Evolutionary conservation across 2,329 filamentous ascomycete genomes (phyloP).

Genomic region (Rutstroemia sp.): DNA sequence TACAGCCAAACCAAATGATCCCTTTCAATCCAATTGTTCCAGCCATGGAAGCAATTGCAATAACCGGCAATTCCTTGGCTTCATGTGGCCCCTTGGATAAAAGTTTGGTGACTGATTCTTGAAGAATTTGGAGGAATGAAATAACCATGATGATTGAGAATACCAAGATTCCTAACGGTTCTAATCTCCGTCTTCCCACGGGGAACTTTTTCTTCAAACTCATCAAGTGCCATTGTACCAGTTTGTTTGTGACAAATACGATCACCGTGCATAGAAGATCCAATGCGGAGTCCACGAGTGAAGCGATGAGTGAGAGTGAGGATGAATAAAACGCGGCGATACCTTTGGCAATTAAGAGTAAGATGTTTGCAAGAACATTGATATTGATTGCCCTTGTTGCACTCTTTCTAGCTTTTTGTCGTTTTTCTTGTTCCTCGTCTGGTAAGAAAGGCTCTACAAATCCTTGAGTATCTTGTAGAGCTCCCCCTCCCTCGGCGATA

Average conservation of each 20-base stretch:
- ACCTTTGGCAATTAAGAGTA: conserved; percentile 46
- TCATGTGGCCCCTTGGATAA: conserved; percentile 36
- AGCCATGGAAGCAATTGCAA: conserved; percentile 47
- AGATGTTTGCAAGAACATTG: conserved; percentile 50
- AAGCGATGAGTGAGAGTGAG: conserved; percentile 53
- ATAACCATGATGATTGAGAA: conserved; percentile 56
- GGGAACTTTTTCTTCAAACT: conserved; percentile 46
- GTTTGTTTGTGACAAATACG: conserved; percentile 48
- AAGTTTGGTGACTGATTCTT: conserved; percentile 50
- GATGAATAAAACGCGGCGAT: conserved; percentile 43
- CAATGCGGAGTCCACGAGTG: conserved; percentile 50
- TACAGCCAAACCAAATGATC: conserved; percentile 49
- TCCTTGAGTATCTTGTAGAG: conserved; percentile 40
- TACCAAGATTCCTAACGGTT: conserved; percentile 52
- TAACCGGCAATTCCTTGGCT: conserved; percentile 38
- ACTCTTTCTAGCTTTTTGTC: conserved; percentile 38
- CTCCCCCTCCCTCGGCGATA: conserved; percentile 43
- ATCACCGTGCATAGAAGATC: conserved; percentile 54
- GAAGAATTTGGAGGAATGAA: conserved; percentile 51
- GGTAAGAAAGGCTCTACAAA: conserved; percentile 48
- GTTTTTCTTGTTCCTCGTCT: conserved; percentile 42
- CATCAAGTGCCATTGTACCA: conserved; percentile 48
- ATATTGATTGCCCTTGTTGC: conserved; percentile 52
- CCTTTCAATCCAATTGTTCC: conserved; percentile 51
- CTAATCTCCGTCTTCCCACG: conserved; percentile 45